Base-by-base conservation (phyloP, 1,139 yeast species). In the Scheffersomyces stambukii region DNA sequence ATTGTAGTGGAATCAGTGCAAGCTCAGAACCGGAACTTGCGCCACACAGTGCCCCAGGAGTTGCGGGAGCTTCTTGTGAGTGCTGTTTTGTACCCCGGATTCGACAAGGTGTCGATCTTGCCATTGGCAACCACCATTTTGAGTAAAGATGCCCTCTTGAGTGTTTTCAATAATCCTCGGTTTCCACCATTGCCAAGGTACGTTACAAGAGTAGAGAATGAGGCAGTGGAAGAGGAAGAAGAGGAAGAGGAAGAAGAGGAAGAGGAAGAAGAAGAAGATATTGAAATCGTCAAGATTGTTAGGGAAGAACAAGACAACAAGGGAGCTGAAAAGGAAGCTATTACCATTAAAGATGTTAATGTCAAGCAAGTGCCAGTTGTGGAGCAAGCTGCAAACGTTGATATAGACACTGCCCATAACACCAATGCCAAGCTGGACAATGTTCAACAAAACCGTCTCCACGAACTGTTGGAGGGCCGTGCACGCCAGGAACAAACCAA, bases 131-230 rank as follows among this genome's bases (percentile, higher is more conserved):
- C 74, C n/a, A 54, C 65, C 2, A 57, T 69, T 4, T 52, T 84
- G 40, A 63, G 62, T 3, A 45, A 55, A 14, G 67, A 67, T 38
- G 55, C 54, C 2, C 41, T 70, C 13, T 39, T 70, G 24, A 76
- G 79, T 46, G 67, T 77, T 3, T 63, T 85, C 44, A 70, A 76
- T 36, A 83, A 83, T 44, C 95, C 96, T 21, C 65, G 93, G 41
- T 74, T 86, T 42, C 96, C 96, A 2, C 73, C 85, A 22, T 56
- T 70, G 31, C 68, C 75, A 4, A 45, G 54, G 20, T 57, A 64
- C 30, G 53, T 60, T 27, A 57, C 50, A 19, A 52, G 45, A 11
- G 28, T 29, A 2, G 40, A 35, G 3, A 52, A 44, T 16, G 50
- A 42, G 2, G 49, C 42, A 8, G 40, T 33, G 3, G 48, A 41